Conservation (phyloP, 768 basidiomycete genomes). For the Rhodosporidiobolus odoratus region DNA sequence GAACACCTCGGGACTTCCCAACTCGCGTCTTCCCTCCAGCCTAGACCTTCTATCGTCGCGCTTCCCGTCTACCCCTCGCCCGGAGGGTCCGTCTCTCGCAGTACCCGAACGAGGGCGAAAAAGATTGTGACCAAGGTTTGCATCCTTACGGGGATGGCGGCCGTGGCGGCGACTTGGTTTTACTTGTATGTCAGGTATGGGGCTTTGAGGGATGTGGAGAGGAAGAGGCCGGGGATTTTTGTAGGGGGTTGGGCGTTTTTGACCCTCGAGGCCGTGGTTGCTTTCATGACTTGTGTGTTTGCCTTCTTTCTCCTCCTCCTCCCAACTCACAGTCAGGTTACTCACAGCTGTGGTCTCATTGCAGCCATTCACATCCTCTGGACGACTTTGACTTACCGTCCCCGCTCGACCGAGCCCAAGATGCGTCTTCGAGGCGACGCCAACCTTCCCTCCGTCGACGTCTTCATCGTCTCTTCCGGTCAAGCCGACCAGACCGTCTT, state of each 20-base stretch:
- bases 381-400: slow-evolving; percentile 22
- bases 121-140: neutral
- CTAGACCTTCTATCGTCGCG: slow-evolving; percentile 35
- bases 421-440: slow-evolving; percentile 38
- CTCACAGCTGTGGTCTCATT: neutral
- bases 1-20: slow-evolving; percentile 27
- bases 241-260: slow-evolving; percentile 35
- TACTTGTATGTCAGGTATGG: slow-evolving; percentile 16
- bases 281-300: slow-evolving; percentile 17
- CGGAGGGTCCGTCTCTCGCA: neutral
- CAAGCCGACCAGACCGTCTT: slow-evolving; percentile 39
- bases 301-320: neutral
- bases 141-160: neutral
- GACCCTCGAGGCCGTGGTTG: slow-evolving; percentile 22
- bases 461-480: slow-evolving; percentile 39
- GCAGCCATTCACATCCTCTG: slow-evolving; percentile 26
- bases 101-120: slow-evolving; percentile 9
- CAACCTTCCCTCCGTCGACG: slow-evolving; percentile 41
- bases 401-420: slow-evolving; percentile 27
- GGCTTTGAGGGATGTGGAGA: slow-evolving; percentile 23
- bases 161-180: slow-evolving; percentile 15
- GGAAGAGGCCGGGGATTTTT: slow-evolving; percentile 26
- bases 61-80: slow-evolving; percentile 35
- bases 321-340: neutral
- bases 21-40: slow-evolving; percentile 8